Base-by-base conservation (phyloP, 139 green algal species). In the Tetraselmis striata region DNA sequence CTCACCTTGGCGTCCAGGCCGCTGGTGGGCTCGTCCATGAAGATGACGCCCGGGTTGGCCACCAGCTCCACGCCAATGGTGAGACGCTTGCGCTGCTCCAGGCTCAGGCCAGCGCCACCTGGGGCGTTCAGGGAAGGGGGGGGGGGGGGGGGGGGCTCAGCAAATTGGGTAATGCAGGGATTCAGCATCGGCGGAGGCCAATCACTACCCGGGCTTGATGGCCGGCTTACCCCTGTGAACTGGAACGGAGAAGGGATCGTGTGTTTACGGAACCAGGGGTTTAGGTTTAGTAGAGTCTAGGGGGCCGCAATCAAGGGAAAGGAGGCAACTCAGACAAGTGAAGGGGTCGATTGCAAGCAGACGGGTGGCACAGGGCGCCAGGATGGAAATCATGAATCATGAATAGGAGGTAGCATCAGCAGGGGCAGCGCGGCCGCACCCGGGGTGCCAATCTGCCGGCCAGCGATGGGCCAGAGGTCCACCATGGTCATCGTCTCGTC, bases 1-100 rank as follows among this genome's bases (percentile, higher is more conserved):
- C n/a, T n/a, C n/a, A n/a, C n/a, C 18, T 67, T 67, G 45, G 45
- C 45, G 45, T 67, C 45, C 45, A 67, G 45, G 5, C 45, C 45
- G 24, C 29, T 79, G 1, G 84, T 88, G 58, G 84, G 84, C 76
- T 88, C 84, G 1, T 88, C 84, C 84, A 88, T 85, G 79, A 88
- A 88, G 59, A 88, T 80, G 59, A 88, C 80, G 27, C 78, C 81
- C n/a, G 81, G 81, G 76, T 90, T 92, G 74, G 88, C 81, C 29
- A 82, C 83, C 77, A 92, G 86, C 82, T 92, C 26, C 86, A 89
- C 59, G 45, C 45, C 45, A 18, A 93, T 88, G 30, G 88, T 93
- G 28, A 93, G 86, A 2, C 88, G 85, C 79, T 82, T 76, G 26
- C 28, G 30, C 27, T 59, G 78, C 5, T 76, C 45, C 11, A 67